Evolutionary conservation across 495 filamentous ascomycete genomes (phyloP).

Genomic region (Penicillium tannophilum): DNA sequence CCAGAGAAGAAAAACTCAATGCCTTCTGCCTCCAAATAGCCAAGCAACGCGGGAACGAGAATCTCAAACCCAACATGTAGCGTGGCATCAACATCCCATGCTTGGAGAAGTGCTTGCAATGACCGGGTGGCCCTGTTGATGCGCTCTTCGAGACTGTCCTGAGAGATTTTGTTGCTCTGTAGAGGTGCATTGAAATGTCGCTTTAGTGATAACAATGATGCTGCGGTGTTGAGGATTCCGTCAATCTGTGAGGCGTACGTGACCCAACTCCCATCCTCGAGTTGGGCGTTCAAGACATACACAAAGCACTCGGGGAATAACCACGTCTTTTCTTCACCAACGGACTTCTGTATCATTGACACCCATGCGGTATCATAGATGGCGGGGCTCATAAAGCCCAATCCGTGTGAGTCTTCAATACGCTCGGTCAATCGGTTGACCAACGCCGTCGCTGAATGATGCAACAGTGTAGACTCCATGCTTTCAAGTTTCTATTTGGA

Average conservation of each 20-base stretch:
- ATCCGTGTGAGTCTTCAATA: constrained; percentile 6
- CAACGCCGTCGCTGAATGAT: neutral
- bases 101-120: neutral
- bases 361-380: constrained; percentile 18
- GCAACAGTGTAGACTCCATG: neutral
- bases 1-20: neutral
- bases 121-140: neutral
- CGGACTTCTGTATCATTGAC: constrained; percentile 9
- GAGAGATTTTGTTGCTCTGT: neutral
- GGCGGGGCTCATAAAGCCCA: constrained; percentile 12
- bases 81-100: constrained; percentile 1
- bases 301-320: constrained; percentile 29
- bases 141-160: neutral
- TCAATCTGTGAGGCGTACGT: constrained; percentile 18
- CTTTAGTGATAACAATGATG: constrained; percentile 25
- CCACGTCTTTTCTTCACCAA: constrained; percentile 12
- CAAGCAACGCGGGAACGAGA: constrained; percentile 1
- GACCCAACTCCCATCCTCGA: constrained; percentile 23
- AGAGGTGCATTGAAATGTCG: constrained; percentile 6
- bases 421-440: constrained; percentile 7
- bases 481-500: neutral
- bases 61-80: constrained; percentile 4
- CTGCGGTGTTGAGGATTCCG: constrained; percentile 28
- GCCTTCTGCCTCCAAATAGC: neutral
- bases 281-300: constrained; percentile 21